Base-by-base conservation (phyloP, 176 grass and related monocot species). In the Hsuehochloa calcarea region DNA sequence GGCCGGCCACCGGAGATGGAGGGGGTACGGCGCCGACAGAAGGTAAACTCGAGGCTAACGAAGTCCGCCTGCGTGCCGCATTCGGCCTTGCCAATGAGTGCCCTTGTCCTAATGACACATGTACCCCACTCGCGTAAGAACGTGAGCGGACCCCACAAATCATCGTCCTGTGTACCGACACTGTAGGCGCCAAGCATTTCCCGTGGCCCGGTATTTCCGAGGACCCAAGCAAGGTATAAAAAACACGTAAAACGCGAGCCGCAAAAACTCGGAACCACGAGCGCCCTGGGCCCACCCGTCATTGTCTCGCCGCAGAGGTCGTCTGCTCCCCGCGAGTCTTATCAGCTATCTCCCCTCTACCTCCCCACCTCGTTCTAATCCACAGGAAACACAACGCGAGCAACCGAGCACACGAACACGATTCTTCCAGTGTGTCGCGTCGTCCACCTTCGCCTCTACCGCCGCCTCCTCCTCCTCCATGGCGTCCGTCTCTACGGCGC, bases 401-500 rank as follows among this genome's bases (percentile, higher is more conserved):
- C 41, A 60, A 45, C 5, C 40, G 35, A 72, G 5, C 34, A 43
- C 60, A 29, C 58, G 77, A 80, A 43, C 31, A 19, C 84, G 59
- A 44, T 43, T 62, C 58, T 31, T 68, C 76, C 38, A 17, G 68
- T 54, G 80, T 65, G 51, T 85, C 85, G 45, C 77, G 70, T 60
- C 83, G 64, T 52, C 71, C 75, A 31, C 31, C 40, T 20, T 26
- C 27, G 44, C 51, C 89, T 78, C 89, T 74, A 25, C 60, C 76
- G 25, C 70, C 27, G 70, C 77, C 50, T 38, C 37, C 56, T 29
- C 80, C 35, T 10, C 13, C 17, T 44, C 84, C 86, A 92, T 94
- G 90, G 85, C 90, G 60, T 81, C 90, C 69, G 13, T 92, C 40
- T 49, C 72, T 74, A 88, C 79, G 35, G 70, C 86, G 46, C 73